Conservation (phyloP, 2,329 filamentous ascomycete genomes). For the Alternaria alternata region DNA sequence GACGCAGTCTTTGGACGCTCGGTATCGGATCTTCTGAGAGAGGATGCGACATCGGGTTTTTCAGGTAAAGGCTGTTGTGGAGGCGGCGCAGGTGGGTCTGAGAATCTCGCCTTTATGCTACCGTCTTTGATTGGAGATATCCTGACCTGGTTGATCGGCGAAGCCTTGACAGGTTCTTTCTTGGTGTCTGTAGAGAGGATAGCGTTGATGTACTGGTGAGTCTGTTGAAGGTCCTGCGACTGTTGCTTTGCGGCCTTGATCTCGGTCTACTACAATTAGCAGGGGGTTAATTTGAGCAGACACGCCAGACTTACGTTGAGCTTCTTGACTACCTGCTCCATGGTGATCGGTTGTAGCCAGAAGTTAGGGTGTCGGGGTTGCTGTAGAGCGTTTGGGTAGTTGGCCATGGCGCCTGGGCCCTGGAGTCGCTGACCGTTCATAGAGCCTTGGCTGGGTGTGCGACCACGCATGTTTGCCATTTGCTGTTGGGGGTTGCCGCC, state of each 20-base stretch:
- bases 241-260: slow-evolving; percentile 90
- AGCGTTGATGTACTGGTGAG: slow-evolving; percentile 80
- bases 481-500: slow-evolving; percentile 71
- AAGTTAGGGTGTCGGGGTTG: slow-evolving; percentile 81
- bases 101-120: slow-evolving; percentile 78
- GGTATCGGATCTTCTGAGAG: slow-evolving; percentile 77
- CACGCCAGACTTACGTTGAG: slow-evolving; percentile 69
- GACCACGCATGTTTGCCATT: slow-evolving; percentile 71
- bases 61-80: slow-evolving; percentile 93
- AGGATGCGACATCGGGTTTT: slow-evolving; percentile 77
- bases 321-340: slow-evolving; percentile 92
- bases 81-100: slow-evolving; percentile 90
- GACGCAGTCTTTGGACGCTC: slow-evolving; percentile 74
- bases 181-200: slow-evolving; percentile 76
- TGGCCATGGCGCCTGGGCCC: slow-evolving; percentile 63
- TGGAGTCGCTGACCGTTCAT: slow-evolving; percentile 70
- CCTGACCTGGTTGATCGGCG: slow-evolving; percentile 52
- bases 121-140: slow-evolving; percentile 67
- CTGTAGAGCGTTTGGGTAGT: slow-evolving; percentile 65
- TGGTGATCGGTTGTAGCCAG: slow-evolving; percentile 87
- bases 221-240: slow-evolving; percentile 82
- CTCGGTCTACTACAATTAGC: slow-evolving; percentile 69
- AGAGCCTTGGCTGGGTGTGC: slow-evolving; percentile 64
- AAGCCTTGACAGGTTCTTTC: slow-evolving; percentile 60
- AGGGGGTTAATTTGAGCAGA: not conserved